Evolutionary conservation across 2,329 filamentous ascomycete genomes (phyloP).

Genomic region (Fusarium torulosum): DNA sequence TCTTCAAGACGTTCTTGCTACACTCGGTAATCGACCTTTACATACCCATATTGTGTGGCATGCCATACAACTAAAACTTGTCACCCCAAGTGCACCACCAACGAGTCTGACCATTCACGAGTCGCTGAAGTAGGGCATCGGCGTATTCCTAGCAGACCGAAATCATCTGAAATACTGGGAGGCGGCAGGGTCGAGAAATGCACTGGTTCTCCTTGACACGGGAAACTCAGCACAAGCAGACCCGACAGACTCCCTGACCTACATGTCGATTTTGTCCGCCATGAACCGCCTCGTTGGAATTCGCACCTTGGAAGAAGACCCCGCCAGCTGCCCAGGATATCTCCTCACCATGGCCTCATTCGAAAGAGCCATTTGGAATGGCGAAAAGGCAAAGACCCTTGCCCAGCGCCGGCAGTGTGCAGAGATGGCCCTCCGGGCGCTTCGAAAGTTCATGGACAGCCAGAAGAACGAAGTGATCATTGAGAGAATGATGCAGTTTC

Average conservation of each 20-base stretch:
- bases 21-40: not conserved
- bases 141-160: not conserved
- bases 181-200: not conserved
- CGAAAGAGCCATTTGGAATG: constrained; percentile 1
- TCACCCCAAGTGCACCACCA: fast-evolving
- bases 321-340: not conserved
- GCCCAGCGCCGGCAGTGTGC: not conserved
- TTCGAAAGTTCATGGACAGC: not conserved
- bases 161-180: not conserved
- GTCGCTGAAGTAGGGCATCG: not conserved
- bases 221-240: not conserved
- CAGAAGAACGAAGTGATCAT: constrained; percentile 6
- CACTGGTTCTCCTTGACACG: not conserved
- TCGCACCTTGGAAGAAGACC: not conserved
- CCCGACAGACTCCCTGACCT: not conserved
- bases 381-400: not conserved
- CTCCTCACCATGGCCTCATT: constrained; percentile 1
- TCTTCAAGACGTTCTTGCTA: not conserved
- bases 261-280: not conserved
- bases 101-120: not conserved
- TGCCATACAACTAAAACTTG: not conserved
- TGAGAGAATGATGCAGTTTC: not conserved
- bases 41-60: constrained; percentile 5
- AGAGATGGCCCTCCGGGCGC: not conserved
- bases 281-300: constrained; percentile 13